A percentile compares a stretch with the other conserved stretches of the same genome.
Conservation (phyloP, 2,329 filamentous ascomycete genomes). For the Aspergillus novofumigatus region DNA sequence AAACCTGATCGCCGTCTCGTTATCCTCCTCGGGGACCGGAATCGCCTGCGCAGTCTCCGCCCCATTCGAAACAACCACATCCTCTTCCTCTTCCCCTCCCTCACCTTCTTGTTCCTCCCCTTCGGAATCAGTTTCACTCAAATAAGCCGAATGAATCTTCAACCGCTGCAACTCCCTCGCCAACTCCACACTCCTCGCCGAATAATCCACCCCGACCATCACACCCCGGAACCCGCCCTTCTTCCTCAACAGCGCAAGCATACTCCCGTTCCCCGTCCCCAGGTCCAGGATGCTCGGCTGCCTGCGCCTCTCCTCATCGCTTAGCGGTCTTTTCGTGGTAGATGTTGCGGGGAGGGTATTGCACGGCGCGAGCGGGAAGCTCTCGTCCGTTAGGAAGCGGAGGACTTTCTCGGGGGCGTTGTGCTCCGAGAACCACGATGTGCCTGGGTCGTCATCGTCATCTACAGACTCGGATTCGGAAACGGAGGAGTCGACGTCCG, state of each 20-base stretch:
- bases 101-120: conserved; percentile 55
- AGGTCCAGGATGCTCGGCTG: conserved; percentile 67
- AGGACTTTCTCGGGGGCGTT: conserved; percentile 80
- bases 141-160: conserved; percentile 33
- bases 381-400: conserved; percentile 56
- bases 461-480: conserved; percentile 58
- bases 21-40: background rate
- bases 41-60: background rate
- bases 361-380: conserved; percentile 41
- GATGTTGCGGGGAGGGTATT: conserved; percentile 24
- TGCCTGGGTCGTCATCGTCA: conserved; percentile 71
- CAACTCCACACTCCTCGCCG: conserved; percentile 66
- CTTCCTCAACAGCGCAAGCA: conserved; percentile 76
- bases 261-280: conserved; percentile 88
- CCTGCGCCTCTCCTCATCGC: conserved; percentile 4
- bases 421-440: conserved; percentile 94
- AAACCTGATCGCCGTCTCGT: conserved; percentile 42
- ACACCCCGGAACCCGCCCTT: conserved; percentile 60
- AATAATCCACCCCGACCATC: conserved; percentile 89
- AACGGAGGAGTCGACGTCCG: conserved; percentile 50
- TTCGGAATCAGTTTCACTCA: conserved; percentile 24
- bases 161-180: conserved; percentile 59
- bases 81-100: conserved; percentile 35
- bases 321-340: background rate
- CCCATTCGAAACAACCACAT: conserved; percentile 20